A percentile compares a stretch with the other conserved stretches of the same genome.
Conservation (phyloP, 1,284 basidiomycete genomes). For the Tilletia setariae region DNA sequence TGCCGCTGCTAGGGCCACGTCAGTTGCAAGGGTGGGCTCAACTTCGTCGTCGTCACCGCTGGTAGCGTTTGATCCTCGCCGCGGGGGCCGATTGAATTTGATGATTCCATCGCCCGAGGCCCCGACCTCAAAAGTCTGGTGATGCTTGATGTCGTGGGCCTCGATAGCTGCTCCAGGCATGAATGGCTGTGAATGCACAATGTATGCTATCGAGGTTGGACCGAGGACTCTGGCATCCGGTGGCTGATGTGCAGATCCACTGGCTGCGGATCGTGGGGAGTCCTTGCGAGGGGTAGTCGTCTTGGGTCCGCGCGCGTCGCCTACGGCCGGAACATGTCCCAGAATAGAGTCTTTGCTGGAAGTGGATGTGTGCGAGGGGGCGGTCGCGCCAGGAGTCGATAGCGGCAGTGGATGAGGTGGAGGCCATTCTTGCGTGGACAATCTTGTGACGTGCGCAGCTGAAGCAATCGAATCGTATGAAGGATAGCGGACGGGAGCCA, state of each 20-base stretch:
- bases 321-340: neutral
- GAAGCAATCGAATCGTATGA: neutral
- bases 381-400: slow-evolving; percentile 1
- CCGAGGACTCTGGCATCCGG: slow-evolving; percentile 59
- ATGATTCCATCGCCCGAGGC: slow-evolving; percentile 80
- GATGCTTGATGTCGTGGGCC: slow-evolving; percentile 68
- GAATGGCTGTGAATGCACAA: slow-evolving; percentile 81
- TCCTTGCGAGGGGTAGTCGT: neutral
- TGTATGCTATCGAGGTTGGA: slow-evolving; percentile 77
- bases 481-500: neutral
- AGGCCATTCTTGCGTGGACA: slow-evolving; percentile 24
- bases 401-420: neutral
- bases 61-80: slow-evolving; percentile 11
- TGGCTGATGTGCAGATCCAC: slow-evolving; percentile 24
- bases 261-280: neutral
- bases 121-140: slow-evolving; percentile 59
- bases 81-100: slow-evolving; percentile 66
- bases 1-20: neutral
- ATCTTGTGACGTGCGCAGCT: neutral
- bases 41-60: slow-evolving; percentile 24
- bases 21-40: slow-evolving; percentile 33
- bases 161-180: slow-evolving; percentile 77
- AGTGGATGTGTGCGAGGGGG: too few relatives aligned
- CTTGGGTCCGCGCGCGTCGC: neutral
- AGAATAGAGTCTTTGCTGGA: neutral